Evolutionary conservation across 2,329 filamentous ascomycete genomes (phyloP), one percentile per base, ranked within the genome.

Genomic region (Fusarium subtropicale): DNA sequence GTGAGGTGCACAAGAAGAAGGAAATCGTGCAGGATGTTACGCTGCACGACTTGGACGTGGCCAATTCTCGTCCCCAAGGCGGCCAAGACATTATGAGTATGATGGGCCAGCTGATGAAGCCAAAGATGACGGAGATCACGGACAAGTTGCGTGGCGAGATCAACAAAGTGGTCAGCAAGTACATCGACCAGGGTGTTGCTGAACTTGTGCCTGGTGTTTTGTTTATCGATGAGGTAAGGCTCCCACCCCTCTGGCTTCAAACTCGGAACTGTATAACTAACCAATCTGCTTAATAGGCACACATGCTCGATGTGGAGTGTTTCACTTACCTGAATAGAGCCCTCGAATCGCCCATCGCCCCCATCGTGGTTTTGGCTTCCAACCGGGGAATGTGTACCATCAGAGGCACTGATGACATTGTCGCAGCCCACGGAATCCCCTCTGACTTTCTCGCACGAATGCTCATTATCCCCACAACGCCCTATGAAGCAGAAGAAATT

Each of bases 71-170:
- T 75, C 96, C 96, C 7, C 94, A 98, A 83, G 96, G 96, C 55
- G 96, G 96, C 45, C 96, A 99, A 85, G 96, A 99, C 80, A 97
- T 99, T 72, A 98, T 99, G 94, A 97, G 94, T 84, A 98, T 99
- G 96, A 98, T 99, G 95, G 96, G 96, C 75, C 96, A 99, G 82
- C 84, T 99, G 77, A 97, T 98, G 94, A 98, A 98, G 87, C 96
- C 96, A 66, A 97, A 97, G 85, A 97, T 97, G 90, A 99, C 96
- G 8, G 96, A 99, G 80, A 98, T 99, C 77, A 99, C 96, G 31
- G 96, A 99, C 82, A 99, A 99, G 85, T 84, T 99, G 76, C 89
- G 96, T 64, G 85, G 88, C 58, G 96, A 99, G 83, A 98, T 99
- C 84, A 97, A 99, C 88, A 98, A 98, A 84, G 95, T 99, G 31